Evolutionary conservation across 768 basidiomycete genomes (phyloP).

Genomic region (Galerina marginata): DNA sequence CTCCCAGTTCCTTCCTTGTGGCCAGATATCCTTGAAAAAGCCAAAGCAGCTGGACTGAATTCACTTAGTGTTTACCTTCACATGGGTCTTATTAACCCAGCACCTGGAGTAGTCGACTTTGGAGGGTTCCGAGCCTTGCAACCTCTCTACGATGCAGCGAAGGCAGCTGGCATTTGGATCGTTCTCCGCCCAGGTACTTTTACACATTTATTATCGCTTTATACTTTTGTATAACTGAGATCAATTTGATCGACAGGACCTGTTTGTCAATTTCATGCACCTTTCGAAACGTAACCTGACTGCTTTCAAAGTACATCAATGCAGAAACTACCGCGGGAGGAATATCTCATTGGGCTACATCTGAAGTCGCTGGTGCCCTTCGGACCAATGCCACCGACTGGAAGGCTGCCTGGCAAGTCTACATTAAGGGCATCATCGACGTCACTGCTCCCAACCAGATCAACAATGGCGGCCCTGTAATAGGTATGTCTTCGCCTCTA

Average conservation of each 20-base stretch:
- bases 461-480: conserved; percentile 73
- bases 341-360: conserved; percentile 71
- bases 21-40: conserved; percentile 82
- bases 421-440: conserved; percentile 68
- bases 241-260: conserved; percentile 35
- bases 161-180: conserved; percentile 76
- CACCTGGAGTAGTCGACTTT: conserved; percentile 77
- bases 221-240: background rate
- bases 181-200: conserved; percentile 73
- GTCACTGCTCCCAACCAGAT: conserved; percentile 71
- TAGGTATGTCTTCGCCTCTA: conserved; percentile 47
- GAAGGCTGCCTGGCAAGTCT: conserved; percentile 71
- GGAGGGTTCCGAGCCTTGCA: conserved; percentile 69
- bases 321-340: conserved; percentile 85
- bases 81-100: conserved; percentile 79
- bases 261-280: conserved; percentile 30
- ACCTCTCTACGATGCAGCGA: conserved; percentile 77
- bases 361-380: conserved; percentile 64
- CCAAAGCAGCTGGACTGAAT: conserved; percentile 83
- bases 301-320: conserved; percentile 62
- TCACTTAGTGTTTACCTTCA: conserved; percentile 80
- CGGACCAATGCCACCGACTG: conserved; percentile 81
- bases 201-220: background rate
- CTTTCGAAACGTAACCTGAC: background rate
- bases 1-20: conserved; percentile 81